Percentiles rank a stretch among this genome's conserved stretches.
phyloP scores from a whole-genome alignment of 208 protist genomes.

The Leishmania tarentolae region DNA sequence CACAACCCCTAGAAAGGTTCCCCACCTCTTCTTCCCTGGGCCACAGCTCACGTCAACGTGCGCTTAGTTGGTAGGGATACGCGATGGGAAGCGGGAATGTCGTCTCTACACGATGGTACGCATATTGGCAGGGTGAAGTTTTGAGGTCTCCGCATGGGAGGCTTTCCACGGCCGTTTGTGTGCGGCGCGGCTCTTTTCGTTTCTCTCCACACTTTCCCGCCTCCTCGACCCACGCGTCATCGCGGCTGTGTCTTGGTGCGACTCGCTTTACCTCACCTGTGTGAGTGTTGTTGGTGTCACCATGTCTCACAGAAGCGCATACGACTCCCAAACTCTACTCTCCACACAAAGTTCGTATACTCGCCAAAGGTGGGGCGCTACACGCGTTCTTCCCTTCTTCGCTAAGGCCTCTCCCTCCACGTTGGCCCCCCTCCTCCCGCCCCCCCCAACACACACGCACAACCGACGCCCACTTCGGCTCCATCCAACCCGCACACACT shows the following conservation, averaged over 20 bases:
- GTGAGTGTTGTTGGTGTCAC: not conserved
- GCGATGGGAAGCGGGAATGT: not conserved
- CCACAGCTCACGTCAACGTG: not conserved
- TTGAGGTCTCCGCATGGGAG: not conserved
- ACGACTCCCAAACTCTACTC: not conserved
- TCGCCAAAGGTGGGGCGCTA: not conserved
- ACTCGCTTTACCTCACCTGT: not conserved
- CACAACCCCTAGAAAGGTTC: not conserved
- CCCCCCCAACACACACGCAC: not conserved
- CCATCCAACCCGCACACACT: not conserved
- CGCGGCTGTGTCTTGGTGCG: not conserved
- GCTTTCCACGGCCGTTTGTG: not conserved
- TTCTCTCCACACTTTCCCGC: not conserved
- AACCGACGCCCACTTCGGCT: not conserved
- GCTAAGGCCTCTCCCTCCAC: not conserved
- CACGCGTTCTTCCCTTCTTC: not conserved
- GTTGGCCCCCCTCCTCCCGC: not conserved
- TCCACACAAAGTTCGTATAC: not conserved
- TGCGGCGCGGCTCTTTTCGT: not conserved
- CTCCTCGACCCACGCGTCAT: not conserved
- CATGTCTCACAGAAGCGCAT: not conserved
- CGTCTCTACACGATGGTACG: not conserved
- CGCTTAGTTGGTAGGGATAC: not conserved
- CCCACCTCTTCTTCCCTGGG: not conserved
- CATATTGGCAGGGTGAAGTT: not conserved